Percentiles rank a stretch among this genome's conserved stretches.
Evolutionary conservation across 208 protist genomes (phyloP).

Genomic region (Crithidia thermophila): DNA sequence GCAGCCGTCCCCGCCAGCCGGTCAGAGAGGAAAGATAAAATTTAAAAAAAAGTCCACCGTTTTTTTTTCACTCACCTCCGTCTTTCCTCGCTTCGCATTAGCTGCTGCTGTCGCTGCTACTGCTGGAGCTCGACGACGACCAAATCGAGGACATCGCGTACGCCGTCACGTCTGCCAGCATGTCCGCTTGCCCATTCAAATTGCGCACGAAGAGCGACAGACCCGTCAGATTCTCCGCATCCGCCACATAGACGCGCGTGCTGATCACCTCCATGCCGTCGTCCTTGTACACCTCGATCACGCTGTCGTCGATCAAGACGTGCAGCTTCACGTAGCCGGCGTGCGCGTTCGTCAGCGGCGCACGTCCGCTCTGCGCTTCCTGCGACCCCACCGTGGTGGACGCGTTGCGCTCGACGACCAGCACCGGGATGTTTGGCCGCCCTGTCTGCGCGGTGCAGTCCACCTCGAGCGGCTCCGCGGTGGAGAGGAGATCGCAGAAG

Average conservation of each 20-base stretch:
- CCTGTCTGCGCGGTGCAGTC: slow-evolving; percentile 24
- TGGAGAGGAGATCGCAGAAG: slow-evolving; percentile 12
- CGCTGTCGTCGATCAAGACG: slow-evolving; percentile 32
- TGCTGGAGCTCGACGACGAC: background rate
- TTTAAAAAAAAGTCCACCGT: too few species aligned
- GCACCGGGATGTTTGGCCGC: slow-evolving; percentile 18
- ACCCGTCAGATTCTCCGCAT: slow-evolving; percentile 2
- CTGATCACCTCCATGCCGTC: slow-evolving; percentile 24
- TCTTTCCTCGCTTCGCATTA: too few species aligned
- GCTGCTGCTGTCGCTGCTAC: too few species aligned
- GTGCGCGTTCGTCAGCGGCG: background rate
- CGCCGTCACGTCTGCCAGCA: slow-evolving; percentile 2
- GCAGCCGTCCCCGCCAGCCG: too few species aligned
- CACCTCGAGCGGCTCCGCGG: background rate
- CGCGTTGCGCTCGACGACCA: slow-evolving; percentile 1
- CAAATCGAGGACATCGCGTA: slow-evolving; percentile 18
- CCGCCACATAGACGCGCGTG: background rate
- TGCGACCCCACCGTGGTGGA: background rate
- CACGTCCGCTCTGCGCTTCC: slow-evolving; percentile 6
- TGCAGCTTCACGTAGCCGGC: slow-evolving; percentile 12
- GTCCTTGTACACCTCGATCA: slow-evolving; percentile 41
- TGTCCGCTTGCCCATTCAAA: background rate
- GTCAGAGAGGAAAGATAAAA: background rate
- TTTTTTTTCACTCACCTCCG: too few species aligned
- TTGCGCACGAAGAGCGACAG: slow-evolving; percentile 22